phyloP scores from a whole-genome alignment of 2,329 filamentous ascomycete genomes.

The Alternaria alternata region DNA sequence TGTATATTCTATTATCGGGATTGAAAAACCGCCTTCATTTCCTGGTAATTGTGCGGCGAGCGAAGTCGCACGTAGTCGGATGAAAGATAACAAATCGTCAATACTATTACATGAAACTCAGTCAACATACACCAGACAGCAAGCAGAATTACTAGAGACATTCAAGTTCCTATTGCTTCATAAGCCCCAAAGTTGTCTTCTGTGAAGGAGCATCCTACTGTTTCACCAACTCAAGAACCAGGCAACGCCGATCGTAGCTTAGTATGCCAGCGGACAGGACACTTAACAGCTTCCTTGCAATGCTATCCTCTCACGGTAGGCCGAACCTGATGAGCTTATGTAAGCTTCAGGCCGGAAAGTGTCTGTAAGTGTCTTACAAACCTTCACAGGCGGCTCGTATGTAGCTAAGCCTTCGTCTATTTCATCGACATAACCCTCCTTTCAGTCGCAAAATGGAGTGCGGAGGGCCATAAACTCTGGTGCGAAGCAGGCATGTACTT shows the following conservation, averaged over 20 bases:
- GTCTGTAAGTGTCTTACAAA: not conserved
- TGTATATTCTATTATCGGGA: not conserved
- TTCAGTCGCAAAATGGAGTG: conserved; percentile 13
- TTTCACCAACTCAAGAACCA: not conserved
- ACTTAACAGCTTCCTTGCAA: conserved; percentile 7
- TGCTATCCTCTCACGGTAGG: not conserved
- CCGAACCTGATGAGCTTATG: not conserved
- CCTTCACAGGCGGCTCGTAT: not conserved
- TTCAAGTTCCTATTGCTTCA: not conserved
- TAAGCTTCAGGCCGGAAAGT: not conserved
- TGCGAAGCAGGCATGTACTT: conserved; percentile 24
- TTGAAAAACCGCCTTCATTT: not conserved
- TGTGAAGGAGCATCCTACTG: conserved; percentile 1
- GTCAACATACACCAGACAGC: not conserved
- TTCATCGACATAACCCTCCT: not conserved
- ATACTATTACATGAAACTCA: not conserved
- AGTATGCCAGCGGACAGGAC: not conserved
- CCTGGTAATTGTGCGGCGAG: too few species aligned
- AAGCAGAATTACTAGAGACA: not conserved
- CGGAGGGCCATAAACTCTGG: conserved; percentile 33
- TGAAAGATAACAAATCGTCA: not conserved
- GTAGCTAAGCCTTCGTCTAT: conserved; percentile 3
- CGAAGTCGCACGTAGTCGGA: not conserved
- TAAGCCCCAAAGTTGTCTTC: not conserved
- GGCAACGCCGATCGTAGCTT: not conserved